Evolutionary conservation across 176 grass and related monocot genomes (phyloP).

Genomic region (Eragrostis curvula): DNA sequence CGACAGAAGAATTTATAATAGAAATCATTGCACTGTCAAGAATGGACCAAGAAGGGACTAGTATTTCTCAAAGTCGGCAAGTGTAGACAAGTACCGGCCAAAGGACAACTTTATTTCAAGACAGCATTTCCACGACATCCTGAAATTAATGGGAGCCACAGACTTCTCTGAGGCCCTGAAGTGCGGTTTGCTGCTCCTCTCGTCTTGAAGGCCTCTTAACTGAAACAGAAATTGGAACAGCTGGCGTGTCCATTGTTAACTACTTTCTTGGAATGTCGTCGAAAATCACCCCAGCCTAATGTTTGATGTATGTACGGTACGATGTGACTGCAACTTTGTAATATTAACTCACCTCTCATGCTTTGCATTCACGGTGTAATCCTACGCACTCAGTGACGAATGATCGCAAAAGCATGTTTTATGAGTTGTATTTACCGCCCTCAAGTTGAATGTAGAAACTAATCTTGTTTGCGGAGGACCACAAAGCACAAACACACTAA

Average conservation of each 20-base stretch:
- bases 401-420: not conserved
- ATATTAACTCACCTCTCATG: too few relatives aligned
- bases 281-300: too few relatives aligned
- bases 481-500: slow-evolving; percentile 4
- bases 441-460: not conserved
- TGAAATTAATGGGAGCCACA: not conserved
- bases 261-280: too few relatives aligned
- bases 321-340: too few relatives aligned
- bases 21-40: not conserved
- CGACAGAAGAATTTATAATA: not conserved
- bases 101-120: slow-evolving; percentile 24
- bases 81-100: slow-evolving; percentile 9
- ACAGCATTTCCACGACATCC: not conserved
- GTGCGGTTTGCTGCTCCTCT: too few relatives aligned
- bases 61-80: not conserved
- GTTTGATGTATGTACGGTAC: too few relatives aligned
- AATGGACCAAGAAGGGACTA: not conserved
- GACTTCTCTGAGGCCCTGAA: too few relatives aligned
- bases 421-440: not conserved
- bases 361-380: not conserved
- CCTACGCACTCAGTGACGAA: not conserved
- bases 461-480: not conserved
- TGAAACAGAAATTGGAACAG: not conserved
- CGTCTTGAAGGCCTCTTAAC: not conserved
- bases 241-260: too few relatives aligned